Base-by-base conservation (phyloP, 2,329 filamentous ascomycete species). In the Zymoseptoria pseudotritici region DNA sequence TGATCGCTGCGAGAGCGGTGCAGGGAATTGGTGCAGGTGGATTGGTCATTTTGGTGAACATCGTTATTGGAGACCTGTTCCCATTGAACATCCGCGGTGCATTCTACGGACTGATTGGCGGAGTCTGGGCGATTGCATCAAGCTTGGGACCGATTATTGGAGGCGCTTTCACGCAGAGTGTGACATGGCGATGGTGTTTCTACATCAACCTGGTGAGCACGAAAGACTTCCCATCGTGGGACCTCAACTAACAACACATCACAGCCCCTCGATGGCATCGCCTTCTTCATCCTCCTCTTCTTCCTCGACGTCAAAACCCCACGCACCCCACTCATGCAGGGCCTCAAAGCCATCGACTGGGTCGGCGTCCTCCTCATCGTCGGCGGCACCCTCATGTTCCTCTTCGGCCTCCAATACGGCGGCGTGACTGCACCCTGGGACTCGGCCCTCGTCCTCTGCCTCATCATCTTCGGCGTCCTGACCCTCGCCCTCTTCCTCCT, bases 371-470 rank as follows among this genome's bases (percentile, higher is more conserved):
- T 87, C 10, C 76, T 82, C 29, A 84, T 95, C 70, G 82, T 92
- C 22, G 88, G 88, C 50, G 90, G 87, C 20, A 92, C 89, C 0
- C 79, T 95, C 20, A 93, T 96, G 89, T 80, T 96, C 65, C 83
- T 96, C 3, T 84, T 96, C 50, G 92, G 91, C 0, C 83, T 96
- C 10, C 88, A 95, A 70, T 90, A 93, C 63, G 92, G 91, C 58
- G 91, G 90, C 54, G 83, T 91, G 56, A 80, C 80, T 21, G 84
- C 83, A 64, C 87, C 91, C 1, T 96, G 91, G 91, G 75, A 76
- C 56, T 92, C 88, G 0, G 80, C 88, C 1, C 86, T 83, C 0
- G 88, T 92, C 31, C 81, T 96, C 67, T 91, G 88, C 68, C 80
- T 96, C 26, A 80, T 95, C 64, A 76, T 93, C 54, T 91, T 93